Evolutionary conservation across 768 basidiomycete genomes (phyloP), one percentile per base, ranked within the genome.

Genomic region (Pleurotus ostreatus): DNA sequence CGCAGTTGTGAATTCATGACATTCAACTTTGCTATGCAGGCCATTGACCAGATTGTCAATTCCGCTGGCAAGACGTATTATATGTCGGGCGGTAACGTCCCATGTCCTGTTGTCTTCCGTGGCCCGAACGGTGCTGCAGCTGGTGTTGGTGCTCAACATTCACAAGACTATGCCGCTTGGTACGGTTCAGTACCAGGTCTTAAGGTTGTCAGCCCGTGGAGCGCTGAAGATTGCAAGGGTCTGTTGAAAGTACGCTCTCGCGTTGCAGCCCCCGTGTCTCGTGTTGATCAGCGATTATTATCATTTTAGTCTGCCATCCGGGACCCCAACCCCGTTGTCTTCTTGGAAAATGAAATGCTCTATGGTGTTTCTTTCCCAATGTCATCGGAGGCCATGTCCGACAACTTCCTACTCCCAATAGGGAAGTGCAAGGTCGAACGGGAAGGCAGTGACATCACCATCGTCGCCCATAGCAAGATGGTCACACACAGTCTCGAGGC

Each of bases 31-130:
- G 96, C 96, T 62, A 99, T 98, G 96, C 94, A 95, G 75, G 95
- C 97, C 57, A 98, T 99, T 71, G 97, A 99, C 77, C 97, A 99
- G 68, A 99, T 99, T 60, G 94, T 99, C 74, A 99, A 99, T 82
- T 98, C 97, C n/a, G 97, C 90, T 55, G 97, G 93, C 59, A 99
- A 98, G 80, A 99, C 97, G 3, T 95, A 98, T 75, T 99, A 99
- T 83, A 99, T 99, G 97, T 98, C 97, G 39, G 97, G 97, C 57
- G 97, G 97, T 61, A 98, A 94, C 66, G 95, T 98, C 15, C 92
- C 94, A 9, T 98, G 96, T 78, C 94, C 97, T 20, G 92, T 99
- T 60, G 96, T 98, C 55, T 99, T 99, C 88, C 93, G 97, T 75
- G 97, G 97, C 52, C 97, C 97, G 59, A 99, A 99, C 71, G 97